Base-by-base conservation (phyloP, 2,329 filamentous ascomycete genomes). In the Fusarium sororula region DNA sequence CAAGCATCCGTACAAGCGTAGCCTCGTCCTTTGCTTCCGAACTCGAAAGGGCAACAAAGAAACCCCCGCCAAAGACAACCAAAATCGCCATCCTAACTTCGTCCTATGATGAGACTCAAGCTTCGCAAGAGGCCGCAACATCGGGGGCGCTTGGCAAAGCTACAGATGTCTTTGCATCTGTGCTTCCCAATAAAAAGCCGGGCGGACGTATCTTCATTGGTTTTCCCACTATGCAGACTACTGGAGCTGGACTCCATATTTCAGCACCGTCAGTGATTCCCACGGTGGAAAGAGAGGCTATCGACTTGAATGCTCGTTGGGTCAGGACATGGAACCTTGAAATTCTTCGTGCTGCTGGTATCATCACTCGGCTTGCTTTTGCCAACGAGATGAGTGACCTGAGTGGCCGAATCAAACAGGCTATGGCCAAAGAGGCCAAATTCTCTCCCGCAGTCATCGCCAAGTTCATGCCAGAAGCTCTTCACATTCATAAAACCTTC, bases 191-290 rank as follows among this genome's bases (percentile, higher is more conserved):
- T 65, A 97, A 95, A 81, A 93, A 94, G 76, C 89, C 89, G 1
- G 90, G 90, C 14, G 96, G 96, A 12, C 92, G 94, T 60, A 93
- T 99, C 62, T 99, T 98, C 79, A 99, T 99, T 79, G 96, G 96
- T 0, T 99, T 99, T 79, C 96, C 96, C 7, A 99, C 96, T 4
- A 95, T 96, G 76, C 96, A 99, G 84, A 99, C 96, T 1, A 99
- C 97, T 0, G 96, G 96, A 62, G 91, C 96, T 35, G 93, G 96
- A 22, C 93, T 97, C 80, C 96, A 99, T 81, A 93, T 99, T 37
- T 98, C 96, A 18, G 96, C 96, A 0, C 96, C 95, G 3, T 98
- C 96, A 0, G 92, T 99, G 20, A 99, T 99, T 65, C 96, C 96
- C 1, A 99, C 96, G 0, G 97, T 99, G 6, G 96, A 99, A 82